A percentile compares a stretch with the other conserved stretches of the same genome.
Conservation (phyloP, 2,329 filamentous ascomycete species). For the Fusarium sp. region DNA sequence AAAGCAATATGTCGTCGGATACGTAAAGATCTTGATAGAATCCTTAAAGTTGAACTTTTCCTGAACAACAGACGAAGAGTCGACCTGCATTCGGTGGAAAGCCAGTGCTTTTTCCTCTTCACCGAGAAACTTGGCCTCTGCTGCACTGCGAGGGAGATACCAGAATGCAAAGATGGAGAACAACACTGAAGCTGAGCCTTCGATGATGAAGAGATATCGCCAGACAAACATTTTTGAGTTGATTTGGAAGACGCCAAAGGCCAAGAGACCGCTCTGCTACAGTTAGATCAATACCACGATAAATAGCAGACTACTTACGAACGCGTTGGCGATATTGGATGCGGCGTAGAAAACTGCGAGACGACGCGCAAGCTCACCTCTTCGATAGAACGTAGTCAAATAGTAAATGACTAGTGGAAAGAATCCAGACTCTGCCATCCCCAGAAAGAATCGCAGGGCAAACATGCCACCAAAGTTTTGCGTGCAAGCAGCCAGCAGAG, state of each 20-base stretch:
- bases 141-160: conserved; percentile 15
- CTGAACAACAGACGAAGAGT: conserved; percentile 16
- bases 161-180: conserved; percentile 20
- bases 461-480: conserved; percentile 23
- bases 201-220: conserved; percentile 21
- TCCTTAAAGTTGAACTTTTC: conserved; percentile 19
- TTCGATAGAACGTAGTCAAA: conserved; percentile 11
- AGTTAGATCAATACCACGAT: background rate
- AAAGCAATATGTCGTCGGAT: conserved; percentile 22
- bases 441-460: conserved; percentile 9
- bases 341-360: conserved; percentile 18
- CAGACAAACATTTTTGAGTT: conserved; percentile 7
- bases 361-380: conserved; percentile 16
- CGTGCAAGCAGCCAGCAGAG: conserved; percentile 1
- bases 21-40: conserved; percentile 22
- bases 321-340: conserved; percentile 10
- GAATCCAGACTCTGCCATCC: conserved; percentile 11
- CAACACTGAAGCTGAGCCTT: conserved; percentile 8
- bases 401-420: conserved; percentile 24
- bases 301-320: no score
- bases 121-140: conserved; percentile 4
- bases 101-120: conserved; percentile 15
- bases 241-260: conserved; percentile 16
- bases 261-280: background rate
- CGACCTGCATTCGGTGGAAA: conserved; percentile 21